Evolutionary conservation across 345 rosid species (phyloP), one percentile per base, ranked within the genome.

Genomic region (Dipteronia sinensis): DNA sequence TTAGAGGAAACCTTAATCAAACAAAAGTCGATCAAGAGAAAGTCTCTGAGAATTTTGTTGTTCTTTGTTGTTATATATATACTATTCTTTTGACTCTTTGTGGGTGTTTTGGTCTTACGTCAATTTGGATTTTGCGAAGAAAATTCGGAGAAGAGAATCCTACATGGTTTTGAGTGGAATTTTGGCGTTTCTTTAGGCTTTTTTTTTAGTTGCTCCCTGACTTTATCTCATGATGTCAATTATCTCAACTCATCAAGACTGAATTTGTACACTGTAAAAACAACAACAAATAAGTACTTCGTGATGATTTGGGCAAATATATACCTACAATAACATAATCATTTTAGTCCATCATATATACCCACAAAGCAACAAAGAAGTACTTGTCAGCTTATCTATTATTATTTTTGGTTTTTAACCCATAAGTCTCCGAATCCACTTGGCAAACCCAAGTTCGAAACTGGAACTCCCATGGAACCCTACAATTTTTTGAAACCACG

Each of bases 141-240:
- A 62, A 75, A 74, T 7, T 73, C 44, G 22, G 68, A 74, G 79
- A 77, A 79, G 73, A 74, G 82, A 77, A 81, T 74, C 80, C 76
- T 58, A 67, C 93, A 82, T 89, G 86, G 86, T 81, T 83, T 86
- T 89, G 82, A 82, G 93, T 85, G 89, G 72, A 61, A 72, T 79
- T 89, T 88, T 86, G 89, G 84, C 87, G 66, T 85, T 86, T 78
- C 71, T 73, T 65, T 62, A 53, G 63, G 46, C 46, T 8, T 34
- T 55, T 29, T 44, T 51, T 13, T 63, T 49, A 15, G 22, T 46
- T 44, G 58, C 67, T 72, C 66, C 53, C 53, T 65, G 38, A 34
- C 38, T 34, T 34, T 34, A 34, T 7, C 34, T 40, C 38, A 34
- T 34, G 38, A 34, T 53, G 76, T 81, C 78, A 68, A 79, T 55